Evolutionary conservation across 1,284 basidiomycete species (phyloP).

Genomic region (Schizophyllum commune): DNA sequence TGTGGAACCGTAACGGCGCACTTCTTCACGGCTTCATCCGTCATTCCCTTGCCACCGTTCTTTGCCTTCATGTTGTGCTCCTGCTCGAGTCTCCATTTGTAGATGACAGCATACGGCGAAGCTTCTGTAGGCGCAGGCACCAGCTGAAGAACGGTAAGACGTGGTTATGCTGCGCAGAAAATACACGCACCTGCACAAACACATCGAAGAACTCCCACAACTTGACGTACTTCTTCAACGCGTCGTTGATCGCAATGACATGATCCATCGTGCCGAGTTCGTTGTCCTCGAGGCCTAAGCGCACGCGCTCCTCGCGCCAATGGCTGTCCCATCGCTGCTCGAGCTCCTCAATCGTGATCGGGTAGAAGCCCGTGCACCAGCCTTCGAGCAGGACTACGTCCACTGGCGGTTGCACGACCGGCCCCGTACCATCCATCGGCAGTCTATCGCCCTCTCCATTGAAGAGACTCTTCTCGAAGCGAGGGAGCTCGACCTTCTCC

Average conservation of each 20-base stretch:
- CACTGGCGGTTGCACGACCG: conserved; percentile 40
- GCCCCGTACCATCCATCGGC: conserved; percentile 30
- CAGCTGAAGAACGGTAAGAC: conserved; percentile 32
- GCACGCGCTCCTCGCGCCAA: conserved; percentile 30
- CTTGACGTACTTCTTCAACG: conserved; percentile 46
- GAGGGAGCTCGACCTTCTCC: conserved; percentile 52
- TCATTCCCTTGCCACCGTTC: conserved; percentile 84
- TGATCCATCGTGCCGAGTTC: conserved; percentile 36
- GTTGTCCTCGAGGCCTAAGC: conserved; percentile 32
- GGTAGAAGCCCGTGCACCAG: conserved; percentile 75
- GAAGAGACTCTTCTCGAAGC: conserved; percentile 82
- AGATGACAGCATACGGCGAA: conserved; percentile 46
- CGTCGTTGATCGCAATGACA: conserved; percentile 55
- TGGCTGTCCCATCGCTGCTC: conserved; percentile 29
- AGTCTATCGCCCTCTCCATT: conserved; percentile 79
- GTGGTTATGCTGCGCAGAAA: neutral
- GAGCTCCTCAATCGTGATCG: conserved; percentile 43
- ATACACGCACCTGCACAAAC: conserved; percentile 56
- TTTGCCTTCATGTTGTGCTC: conserved; percentile 79
- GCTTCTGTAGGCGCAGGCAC: conserved; percentile 32
- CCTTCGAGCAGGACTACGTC: conserved; percentile 89
- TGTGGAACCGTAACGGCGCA: conserved; percentile 29
- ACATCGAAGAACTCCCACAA: conserved; percentile 65
- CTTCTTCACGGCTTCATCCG: conserved; percentile 67
- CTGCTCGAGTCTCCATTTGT: conserved; percentile 80